Base-by-base conservation (phyloP, 2,329 filamentous ascomycete species). In the Monosporascus ibericus region DNA sequence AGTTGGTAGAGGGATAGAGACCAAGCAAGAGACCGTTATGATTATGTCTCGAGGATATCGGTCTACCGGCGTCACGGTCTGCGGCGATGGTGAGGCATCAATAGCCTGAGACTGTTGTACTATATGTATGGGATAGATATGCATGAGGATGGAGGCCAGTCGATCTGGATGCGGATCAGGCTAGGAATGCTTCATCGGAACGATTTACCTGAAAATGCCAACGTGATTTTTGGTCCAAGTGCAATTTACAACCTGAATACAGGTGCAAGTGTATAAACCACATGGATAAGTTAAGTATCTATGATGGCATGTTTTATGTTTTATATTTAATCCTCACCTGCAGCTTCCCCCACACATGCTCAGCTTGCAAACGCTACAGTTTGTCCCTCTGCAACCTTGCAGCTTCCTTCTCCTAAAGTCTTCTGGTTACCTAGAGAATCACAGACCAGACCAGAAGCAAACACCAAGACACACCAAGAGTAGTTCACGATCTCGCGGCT, bases 1-100 rank as follows among this genome's bases (percentile, higher is more conserved):
- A 95, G 89, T 72, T 99, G 94, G 94, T 99, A 89, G 70, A 67
- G 5, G 48, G 39, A 44, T 18, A 25, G 48, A 18, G 24, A 20
- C 3, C 44, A 24, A 36, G 30, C 48, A 11, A 27, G 44, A 37
- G 22, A 53, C 48, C 34, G 37, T 30, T 48, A 47, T 20, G 48
- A 42, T 40, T 25, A 40, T 11, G 34, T n/a, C 44, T 40, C 34
- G 36, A 24, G 8, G 22, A 9, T 14, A 14, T 20, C 24, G 9
- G 9, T 15, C 39, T 42, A 20, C 18, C 5, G 9, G 18, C 20
- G 22, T 42, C 17, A 24, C 4, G 39, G 17, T 20, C 22, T 42
- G n/a, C 22, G 5, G 18, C 14, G 39, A 42, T 46, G 24, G 14
- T n/a, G 42, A 52, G 18, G 38, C 17, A 40, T 40, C 50, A 18